Evolutionary conservation across 2,329 filamentous ascomycete species (phyloP).

Genomic region (Graphilbum ipis-grandicollis): DNA sequence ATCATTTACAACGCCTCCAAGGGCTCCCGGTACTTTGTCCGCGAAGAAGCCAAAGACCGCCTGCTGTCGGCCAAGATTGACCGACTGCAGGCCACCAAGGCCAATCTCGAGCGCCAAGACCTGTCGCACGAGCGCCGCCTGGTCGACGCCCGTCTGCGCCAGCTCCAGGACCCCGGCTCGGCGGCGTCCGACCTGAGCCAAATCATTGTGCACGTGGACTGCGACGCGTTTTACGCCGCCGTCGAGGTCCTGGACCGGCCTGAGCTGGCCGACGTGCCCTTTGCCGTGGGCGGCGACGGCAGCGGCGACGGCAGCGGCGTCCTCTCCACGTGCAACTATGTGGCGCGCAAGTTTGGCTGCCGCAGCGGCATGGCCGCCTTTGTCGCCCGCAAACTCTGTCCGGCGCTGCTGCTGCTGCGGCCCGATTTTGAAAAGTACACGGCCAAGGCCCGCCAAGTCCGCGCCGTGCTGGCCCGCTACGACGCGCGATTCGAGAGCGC

Average conservation of each 20-base stretch:
- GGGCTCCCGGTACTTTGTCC: slow-evolving; percentile 89
- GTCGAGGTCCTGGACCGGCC: slow-evolving; percentile 76
- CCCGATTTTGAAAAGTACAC: slow-evolving; percentile 84
- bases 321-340: slow-evolving; percentile 62
- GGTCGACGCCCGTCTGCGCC: slow-evolving; percentile 64
- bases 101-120: slow-evolving; percentile 57
- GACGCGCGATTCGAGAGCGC: slow-evolving; percentile 84
- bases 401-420: slow-evolving; percentile 63
- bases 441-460: slow-evolving; percentile 75
- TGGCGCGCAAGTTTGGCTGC: slow-evolving; percentile 76
- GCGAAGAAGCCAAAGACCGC: slow-evolving; percentile 71
- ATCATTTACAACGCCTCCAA: slow-evolving; percentile 96
- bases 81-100: slow-evolving; percentile 58
- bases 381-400: slow-evolving; percentile 87
- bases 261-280: slow-evolving; percentile 71
- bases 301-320: too few relatives aligned
- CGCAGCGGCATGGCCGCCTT: slow-evolving; percentile 93
- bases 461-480: slow-evolving; percentile 68
- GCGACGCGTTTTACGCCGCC: slow-evolving; percentile 93
- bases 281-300: slow-evolving; percentile 84
- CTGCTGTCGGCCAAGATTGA: slow-evolving; percentile 74
- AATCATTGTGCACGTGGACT: slow-evolving; percentile 79
- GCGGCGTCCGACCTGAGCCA: slow-evolving; percentile 67
- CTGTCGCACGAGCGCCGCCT: slow-evolving; percentile 54
- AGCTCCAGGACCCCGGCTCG: slow-evolving; percentile 72